Evolutionary conservation across 2,329 filamentous ascomycete species (phyloP).

Genomic region (Alternaria tenuissima): DNA sequence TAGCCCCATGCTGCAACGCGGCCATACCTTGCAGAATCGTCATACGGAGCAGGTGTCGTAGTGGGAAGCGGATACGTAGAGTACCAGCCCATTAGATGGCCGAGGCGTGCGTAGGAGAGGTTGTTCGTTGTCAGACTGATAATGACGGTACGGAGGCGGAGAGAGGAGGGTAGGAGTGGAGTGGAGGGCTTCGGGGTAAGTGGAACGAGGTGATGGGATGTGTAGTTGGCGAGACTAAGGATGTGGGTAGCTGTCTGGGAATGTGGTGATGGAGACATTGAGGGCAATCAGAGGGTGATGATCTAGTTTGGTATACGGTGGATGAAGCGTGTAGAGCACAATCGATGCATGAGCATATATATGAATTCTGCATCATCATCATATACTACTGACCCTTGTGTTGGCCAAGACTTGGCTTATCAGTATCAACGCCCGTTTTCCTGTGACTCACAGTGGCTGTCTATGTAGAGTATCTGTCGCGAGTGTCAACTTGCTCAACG

Average conservation of each 20-base stretch:
- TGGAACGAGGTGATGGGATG: slow-evolving; percentile 29
- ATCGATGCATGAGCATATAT: not conserved
- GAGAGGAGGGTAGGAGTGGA: slow-evolving; percentile 27
- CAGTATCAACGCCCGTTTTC: not conserved
- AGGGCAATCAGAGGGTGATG: not conserved
- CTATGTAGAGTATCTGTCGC: not conserved
- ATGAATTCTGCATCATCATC: not conserved
- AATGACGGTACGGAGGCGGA: slow-evolving; percentile 31
- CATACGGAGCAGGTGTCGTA: slow-evolving; percentile 47
- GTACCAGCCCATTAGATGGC: slow-evolving; percentile 51
- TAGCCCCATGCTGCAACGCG: slow-evolving; percentile 61
- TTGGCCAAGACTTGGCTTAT: not conserved
- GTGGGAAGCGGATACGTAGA: slow-evolving; percentile 55
- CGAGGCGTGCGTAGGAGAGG: slow-evolving; percentile 30
- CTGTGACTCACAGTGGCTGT: not conserved
- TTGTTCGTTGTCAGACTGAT: slow-evolving; percentile 39
- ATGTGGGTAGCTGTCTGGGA: slow-evolving; percentile 20
- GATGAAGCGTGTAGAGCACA: not conserved
- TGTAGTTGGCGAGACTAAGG: slow-evolving; percentile 28
- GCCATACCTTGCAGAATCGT: slow-evolving; percentile 54
- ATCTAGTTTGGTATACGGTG: not conserved
- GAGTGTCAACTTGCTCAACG: not conserved
- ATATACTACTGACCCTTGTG: not conserved
- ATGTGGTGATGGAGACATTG: not conserved
- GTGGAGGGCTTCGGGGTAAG: slow-evolving; percentile 9